Conservation (phyloP, 1,139 yeast species). For the Debaryomyces coudertii region DNA sequence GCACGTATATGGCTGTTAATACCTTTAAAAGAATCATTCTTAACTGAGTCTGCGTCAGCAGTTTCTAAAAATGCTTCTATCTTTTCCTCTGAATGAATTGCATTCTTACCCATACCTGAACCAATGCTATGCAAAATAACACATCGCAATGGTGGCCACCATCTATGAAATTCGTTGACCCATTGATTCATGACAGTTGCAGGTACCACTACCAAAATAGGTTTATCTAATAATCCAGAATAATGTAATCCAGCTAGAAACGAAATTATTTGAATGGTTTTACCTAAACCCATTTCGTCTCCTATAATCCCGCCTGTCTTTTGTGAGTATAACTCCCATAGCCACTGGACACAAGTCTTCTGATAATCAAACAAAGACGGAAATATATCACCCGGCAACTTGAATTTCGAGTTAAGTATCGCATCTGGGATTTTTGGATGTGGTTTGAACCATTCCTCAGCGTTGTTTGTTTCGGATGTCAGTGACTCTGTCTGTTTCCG, state of each 20-base stretch:
- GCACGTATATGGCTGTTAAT: constrained; percentile 45
- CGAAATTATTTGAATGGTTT: constrained; percentile 88
- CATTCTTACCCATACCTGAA: constrained; percentile 67
- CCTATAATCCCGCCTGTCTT: constrained; percentile 94
- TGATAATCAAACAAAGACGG: constrained; percentile 89
- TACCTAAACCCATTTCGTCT: constrained; percentile 98
- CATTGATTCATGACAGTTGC: constrained; percentile 96
- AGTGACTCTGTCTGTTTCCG: constrained; percentile 17
- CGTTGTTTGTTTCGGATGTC: constrained; percentile 9
- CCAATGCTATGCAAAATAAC: constrained; percentile 92
- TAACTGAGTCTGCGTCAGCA: constrained; percentile 46
- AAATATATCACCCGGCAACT: constrained; percentile 88
- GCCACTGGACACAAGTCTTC: constrained; percentile 84
- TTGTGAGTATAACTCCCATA: constrained; percentile 82
- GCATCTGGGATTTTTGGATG: constrained; percentile 84
- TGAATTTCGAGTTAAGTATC: constrained; percentile 64
- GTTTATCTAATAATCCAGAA: constrained; percentile 72
- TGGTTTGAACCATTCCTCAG: constrained; percentile 68
- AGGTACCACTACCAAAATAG: constrained; percentile 88
- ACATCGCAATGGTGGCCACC: constrained; percentile 97
- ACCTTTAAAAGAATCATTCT: constrained; percentile 25
- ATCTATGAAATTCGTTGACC: constrained; percentile 91
- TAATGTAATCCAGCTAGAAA: constrained; percentile 90
- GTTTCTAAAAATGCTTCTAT: constrained; percentile 52
- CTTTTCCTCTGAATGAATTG: constrained; percentile 47